These are phyloP conservation scores for Xylaria scruposa DNA, from an alignment of 495 filamentous ascomycete genomes.

Conservation along the genomic window DNA sequence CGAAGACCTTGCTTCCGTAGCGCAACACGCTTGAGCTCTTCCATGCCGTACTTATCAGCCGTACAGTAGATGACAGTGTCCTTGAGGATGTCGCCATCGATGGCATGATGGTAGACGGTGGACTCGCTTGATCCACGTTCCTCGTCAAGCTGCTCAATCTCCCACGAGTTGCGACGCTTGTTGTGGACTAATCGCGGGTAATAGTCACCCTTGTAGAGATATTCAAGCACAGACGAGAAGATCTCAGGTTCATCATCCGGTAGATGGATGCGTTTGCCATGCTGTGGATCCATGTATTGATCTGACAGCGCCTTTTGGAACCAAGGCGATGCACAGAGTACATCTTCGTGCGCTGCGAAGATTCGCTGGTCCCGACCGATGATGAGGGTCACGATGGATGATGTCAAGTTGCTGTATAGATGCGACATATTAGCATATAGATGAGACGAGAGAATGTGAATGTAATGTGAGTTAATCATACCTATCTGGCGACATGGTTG, in stretches of 20 bases:
- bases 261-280: conserved; percentile 72
- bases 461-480: conserved; percentile 20
- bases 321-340: conserved; percentile 78
- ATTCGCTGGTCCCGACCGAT: conserved; percentile 80
- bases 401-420: conserved; percentile 60
- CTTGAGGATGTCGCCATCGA: conserved; percentile 73
- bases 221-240: conserved; percentile 89
- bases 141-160: conserved; percentile 65
- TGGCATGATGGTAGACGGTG: conserved; percentile 71
- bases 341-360: conserved; percentile 89
- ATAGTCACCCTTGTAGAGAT: conserved; percentile 92
- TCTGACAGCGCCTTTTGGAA: conserved; percentile 68
- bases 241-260: conserved; percentile 88
- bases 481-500: conserved; percentile 45
- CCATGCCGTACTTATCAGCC: conserved; percentile 79
- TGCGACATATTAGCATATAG: conserved; percentile 15
- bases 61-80: conserved; percentile 94
- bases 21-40: conserved; percentile 81
- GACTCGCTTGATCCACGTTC: conserved; percentile 58
- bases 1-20: conserved; percentile 84
- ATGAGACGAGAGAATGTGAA: background rate
- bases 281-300: conserved; percentile 66
- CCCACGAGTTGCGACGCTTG: conserved; percentile 70
- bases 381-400: conserved; percentile 78
- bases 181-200: conserved; percentile 77